Percentiles rank a stretch among this genome's conserved stretches.
These are phyloP conservation scores for Monosporascus ibericus DNA, from an alignment of 2,329 filamentous ascomycete species.

Conservation along the genomic window DNA sequence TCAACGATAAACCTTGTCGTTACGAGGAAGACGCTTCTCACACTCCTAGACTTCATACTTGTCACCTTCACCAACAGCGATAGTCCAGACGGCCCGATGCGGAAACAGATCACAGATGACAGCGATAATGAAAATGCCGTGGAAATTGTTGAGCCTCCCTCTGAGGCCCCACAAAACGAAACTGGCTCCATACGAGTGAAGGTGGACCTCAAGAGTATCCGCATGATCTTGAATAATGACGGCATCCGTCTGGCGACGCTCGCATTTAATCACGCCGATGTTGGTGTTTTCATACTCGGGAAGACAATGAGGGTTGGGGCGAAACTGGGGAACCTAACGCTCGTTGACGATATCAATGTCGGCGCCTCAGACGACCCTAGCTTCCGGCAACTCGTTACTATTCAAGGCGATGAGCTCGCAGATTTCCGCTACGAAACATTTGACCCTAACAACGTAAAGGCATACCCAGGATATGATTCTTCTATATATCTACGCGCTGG, in stretches of 20 bases:
- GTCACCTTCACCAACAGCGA: slow-evolving; percentile 73
- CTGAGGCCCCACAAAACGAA: slow-evolving; percentile 33
- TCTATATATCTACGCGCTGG: slow-evolving; percentile 86
- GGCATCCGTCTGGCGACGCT: slow-evolving; percentile 90
- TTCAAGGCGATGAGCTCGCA: slow-evolving; percentile 89
- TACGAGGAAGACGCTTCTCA: slow-evolving; percentile 86
- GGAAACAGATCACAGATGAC: slow-evolving; percentile 27
- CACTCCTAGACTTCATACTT: slow-evolving; percentile 87
- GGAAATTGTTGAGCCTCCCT: slow-evolving; percentile 33
- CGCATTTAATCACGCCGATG: slow-evolving; percentile 85
- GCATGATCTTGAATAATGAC: slow-evolving; percentile 94
- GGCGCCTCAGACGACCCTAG: slow-evolving; percentile 77
- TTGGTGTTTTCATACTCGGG: slow-evolving; percentile 81
- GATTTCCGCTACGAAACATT: slow-evolving; percentile 98
- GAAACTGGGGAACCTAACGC: slow-evolving; percentile 76
- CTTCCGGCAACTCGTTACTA: slow-evolving; percentile 82
- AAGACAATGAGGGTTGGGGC: slow-evolving; percentile 84
- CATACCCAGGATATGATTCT: slow-evolving; percentile 91
- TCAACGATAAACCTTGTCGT: slow-evolving; percentile 96
- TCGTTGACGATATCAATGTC: slow-evolving; percentile 90
- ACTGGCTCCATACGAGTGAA: slow-evolving; percentile 85
- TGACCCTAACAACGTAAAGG: slow-evolving; percentile 60
- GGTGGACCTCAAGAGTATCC: slow-evolving; percentile 86
- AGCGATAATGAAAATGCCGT: slow-evolving; percentile 32
- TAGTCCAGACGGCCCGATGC: slow-evolving; percentile 23